Conservation (phyloP, 257 asterid genomes). For the Fraxinus cuspidata region DNA sequence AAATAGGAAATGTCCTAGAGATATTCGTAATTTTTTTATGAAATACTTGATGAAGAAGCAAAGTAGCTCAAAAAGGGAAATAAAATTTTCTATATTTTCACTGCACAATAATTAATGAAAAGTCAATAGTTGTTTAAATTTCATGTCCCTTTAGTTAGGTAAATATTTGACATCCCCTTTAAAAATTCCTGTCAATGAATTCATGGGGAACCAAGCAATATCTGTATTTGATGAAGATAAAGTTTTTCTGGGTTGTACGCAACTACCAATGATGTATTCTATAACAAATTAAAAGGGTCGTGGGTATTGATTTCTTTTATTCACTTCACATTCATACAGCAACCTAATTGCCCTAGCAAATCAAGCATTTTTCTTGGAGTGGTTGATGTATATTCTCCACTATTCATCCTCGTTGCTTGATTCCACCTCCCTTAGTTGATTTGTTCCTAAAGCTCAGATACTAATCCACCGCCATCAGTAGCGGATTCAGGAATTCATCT, state of each 20-base stretch:
- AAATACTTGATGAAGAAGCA: not conserved
- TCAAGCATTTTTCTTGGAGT: not conserved
- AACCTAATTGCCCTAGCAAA: not conserved
- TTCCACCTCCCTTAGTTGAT: not conserved
- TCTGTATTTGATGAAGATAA: not conserved
- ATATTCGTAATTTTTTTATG: not conserved
- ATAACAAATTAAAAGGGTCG: not conserved
- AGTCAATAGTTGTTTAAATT: not conserved
- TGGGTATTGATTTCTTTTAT: not conserved
- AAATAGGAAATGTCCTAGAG: not conserved
- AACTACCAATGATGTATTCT: not conserved
- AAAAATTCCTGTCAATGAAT: not conserved
- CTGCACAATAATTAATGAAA: not conserved
- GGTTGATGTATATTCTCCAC: not conserved
- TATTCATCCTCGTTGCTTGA: not conserved
- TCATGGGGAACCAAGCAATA: not conserved
- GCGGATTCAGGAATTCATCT: too few relatives aligned
- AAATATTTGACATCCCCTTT: not conserved
- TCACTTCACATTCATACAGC: not conserved
- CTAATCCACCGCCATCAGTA: not conserved
- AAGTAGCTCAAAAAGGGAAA: not conserved
- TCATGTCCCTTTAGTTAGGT: not conserved
- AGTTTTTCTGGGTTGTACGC: not conserved
- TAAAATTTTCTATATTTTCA: not conserved
- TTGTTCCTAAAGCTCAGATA: not conserved